Evolutionary conservation across 192 early-diverging fungal species (phyloP), one percentile per base, ranked within the genome.

Genomic region (Linderina pennispora): DNA sequence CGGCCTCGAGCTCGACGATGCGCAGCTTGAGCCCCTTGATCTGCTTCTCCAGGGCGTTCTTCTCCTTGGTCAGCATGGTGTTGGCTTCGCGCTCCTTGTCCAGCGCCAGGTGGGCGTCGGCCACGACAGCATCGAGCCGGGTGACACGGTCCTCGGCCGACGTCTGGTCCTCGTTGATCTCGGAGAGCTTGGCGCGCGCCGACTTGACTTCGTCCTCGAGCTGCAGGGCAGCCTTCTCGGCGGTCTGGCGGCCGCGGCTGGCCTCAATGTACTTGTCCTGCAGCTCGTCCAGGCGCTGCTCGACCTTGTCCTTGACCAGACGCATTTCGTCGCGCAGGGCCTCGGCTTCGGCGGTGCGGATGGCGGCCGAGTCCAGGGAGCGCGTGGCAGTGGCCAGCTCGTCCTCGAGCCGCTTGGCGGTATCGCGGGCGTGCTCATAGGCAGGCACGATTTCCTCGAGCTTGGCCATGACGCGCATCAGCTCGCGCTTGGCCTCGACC

Each of bases 401-500:
- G 31, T 48, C 74, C 33, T 76, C 55, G 7, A 77, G 51, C 18
- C 89, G 82, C 52, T 76, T 79, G 58, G 85, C 82, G 1, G 74
- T 53, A 15, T 74, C 65, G 37, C 63, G 58, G 10, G 65, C 71
- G 16, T 50, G 37, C 53, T 74, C 71, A 55, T 66, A 74, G 23
- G 64, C 71, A 22, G 65, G 64, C 14, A 55, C 64, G 63, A 75
- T 32, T 68, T 82, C 42, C 47, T 73, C 70, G 14, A 92, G 45
- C 51, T 95, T 88, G 31, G 83, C 73, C 53, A 88, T 73, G 47
- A 80, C 79, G 5, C 70, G 48, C 55, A 85, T 80, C 26, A 92
- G 75, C 50, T 81, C 75, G 61, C 90, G 86, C 47, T 82, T 86
- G 28, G 91, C 90, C 46, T 88, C 86, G 52, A 86, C 84, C 54